Evolutionary conservation across 768 basidiomycete species (phyloP), one percentile per base, ranked within the genome.

Genomic region (Lactarius indigo): DNA sequence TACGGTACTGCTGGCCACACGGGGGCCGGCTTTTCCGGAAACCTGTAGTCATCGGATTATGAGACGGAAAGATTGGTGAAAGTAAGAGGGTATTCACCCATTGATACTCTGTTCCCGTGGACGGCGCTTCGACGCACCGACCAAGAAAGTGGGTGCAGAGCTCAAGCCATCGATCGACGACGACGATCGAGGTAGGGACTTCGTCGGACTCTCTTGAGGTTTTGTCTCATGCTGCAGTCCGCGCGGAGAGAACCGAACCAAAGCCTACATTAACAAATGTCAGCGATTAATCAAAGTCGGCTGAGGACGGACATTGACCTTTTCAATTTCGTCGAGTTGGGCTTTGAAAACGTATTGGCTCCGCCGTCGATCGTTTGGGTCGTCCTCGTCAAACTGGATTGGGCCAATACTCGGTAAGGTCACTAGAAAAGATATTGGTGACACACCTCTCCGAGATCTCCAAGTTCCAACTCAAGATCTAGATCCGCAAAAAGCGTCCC

Each of bases 301-400:
- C 47, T 44, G 31, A 28, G 9, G 59, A 47, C 23, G 70, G 50
- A 72, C 8, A 80, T 70, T 35, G 57, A 83, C 90, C 81, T 83
- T 83, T 73, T 94, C 91, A 57, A 94, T 89, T 75, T 89, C 88
- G 73, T 94, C 92, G 28, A 94, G 77, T 74, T 89, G 84, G 20
- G 87, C 86, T 70, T 81, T 86, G 86, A 93, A 85, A 52, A 88
- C 76, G 69, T 86, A 83, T 70, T 92, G 91, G 74, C 90, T 92
- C 72, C 83, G 84, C 50, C 90, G 83, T 65, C 84, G 83, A 76
- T 91, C 91, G 72, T 91, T 81, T 54, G 88, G 87, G 71, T 91
- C 91, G 70, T 85, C 79, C 55, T 85, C 83, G 66, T 90, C 88
- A 70, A 83, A 87, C 88, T 91, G 70, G 12, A 31, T 50, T 17